These are phyloP conservation scores for Capronia coronata DNA, from an alignment of 2,329 filamentous ascomycete species.

Conservation along the genomic window DNA sequence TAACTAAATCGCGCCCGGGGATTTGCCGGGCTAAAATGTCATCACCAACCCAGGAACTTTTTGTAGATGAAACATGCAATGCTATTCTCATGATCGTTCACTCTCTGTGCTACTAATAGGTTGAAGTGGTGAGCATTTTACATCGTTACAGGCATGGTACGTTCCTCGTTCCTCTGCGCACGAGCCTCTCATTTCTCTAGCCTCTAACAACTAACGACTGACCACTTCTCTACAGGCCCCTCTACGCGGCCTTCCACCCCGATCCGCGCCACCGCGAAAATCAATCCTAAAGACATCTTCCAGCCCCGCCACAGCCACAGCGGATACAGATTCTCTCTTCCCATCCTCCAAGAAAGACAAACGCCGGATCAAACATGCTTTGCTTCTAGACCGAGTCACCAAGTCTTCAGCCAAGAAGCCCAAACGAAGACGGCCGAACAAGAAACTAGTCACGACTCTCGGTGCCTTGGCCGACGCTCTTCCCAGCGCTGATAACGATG, in stretches of 20 bases:
- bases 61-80: too few relatives aligned
- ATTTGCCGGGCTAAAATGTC: too few relatives aligned
- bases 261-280: conserved; percentile 10
- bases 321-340: conserved; percentile 41
- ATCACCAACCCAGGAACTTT: too few relatives aligned
- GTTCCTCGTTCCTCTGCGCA: too few relatives aligned
- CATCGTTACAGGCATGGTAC: too few relatives aligned
- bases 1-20: too few relatives aligned
- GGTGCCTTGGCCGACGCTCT: conserved; percentile 73
- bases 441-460: conserved; percentile 71
- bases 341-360: conserved; percentile 74
- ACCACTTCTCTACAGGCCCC: conserved; percentile 6
- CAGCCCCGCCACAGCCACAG: neutral
- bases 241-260: conserved; percentile 4
- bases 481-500: conserved; percentile 54
- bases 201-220: too few relatives aligned
- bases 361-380: conserved; percentile 70
- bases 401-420: conserved; percentile 49
- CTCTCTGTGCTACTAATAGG: too few relatives aligned
- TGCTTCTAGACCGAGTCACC: conserved; percentile 69
- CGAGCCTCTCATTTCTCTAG: too few relatives aligned
- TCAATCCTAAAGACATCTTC: conserved; percentile 18
- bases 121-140: too few relatives aligned
- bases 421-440: conserved; percentile 59
- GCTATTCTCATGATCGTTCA: too few relatives aligned